Evolutionary conservation across 257 asterid genomes (phyloP).

Genomic region (Nyctanthes arbortristis): DNA sequence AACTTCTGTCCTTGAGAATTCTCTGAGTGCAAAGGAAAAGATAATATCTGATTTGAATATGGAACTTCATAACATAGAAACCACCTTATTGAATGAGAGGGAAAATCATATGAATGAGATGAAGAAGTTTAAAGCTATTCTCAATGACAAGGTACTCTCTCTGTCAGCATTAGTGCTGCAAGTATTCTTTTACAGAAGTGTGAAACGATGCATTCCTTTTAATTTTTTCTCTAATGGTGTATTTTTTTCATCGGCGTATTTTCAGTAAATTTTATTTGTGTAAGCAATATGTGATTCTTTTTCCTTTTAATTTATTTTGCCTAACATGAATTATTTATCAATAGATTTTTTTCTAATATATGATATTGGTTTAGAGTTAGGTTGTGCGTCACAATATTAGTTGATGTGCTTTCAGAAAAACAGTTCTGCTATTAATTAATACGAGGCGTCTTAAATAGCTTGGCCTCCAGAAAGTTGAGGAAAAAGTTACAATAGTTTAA

Average conservation of each 20-base stretch:
- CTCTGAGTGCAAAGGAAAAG: constrained; percentile 90
- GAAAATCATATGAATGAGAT: constrained; percentile 77
- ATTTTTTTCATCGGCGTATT: background rate
- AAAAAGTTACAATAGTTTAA: background rate
- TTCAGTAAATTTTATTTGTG: background rate
- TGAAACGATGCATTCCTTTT: background rate
- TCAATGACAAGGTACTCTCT: constrained; percentile 77
- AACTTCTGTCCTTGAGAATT: constrained; percentile 77
- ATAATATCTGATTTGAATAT: constrained; percentile 82
- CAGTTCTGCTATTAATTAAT: background rate
- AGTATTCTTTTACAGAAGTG: background rate
- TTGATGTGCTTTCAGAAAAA: background rate
- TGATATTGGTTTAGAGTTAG: background rate
- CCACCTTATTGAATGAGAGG: constrained; percentile 77
- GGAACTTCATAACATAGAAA: constrained; percentile 93
- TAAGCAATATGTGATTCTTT: background rate
- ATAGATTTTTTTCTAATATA: background rate
- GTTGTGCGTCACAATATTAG: background rate
- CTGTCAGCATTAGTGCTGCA: background rate
- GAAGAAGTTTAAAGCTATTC: constrained; percentile 74
- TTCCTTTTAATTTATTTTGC: background rate
- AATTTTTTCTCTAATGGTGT: background rate
- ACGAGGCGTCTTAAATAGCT: background rate
- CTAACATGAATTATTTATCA: background rate
- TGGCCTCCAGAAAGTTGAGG: background rate